Evolutionary conservation across 495 filamentous ascomycete genomes (phyloP), one percentile per base, ranked within the genome.

Genomic region (Aspergillus sclerotiicarbonarius): DNA sequence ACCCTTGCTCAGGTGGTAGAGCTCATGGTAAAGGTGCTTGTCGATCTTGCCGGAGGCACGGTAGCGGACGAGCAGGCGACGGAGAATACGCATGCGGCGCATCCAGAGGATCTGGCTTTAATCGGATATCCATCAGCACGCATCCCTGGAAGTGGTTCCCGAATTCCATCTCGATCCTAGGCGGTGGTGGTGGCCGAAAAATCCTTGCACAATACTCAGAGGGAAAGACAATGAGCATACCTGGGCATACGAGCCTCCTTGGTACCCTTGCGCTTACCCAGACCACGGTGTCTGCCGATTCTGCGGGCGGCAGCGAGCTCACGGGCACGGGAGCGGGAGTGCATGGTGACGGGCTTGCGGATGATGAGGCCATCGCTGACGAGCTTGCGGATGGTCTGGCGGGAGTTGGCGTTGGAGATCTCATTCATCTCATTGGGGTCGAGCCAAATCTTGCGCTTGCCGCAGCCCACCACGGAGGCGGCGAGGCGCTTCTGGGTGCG

Each of bases 181-280:
- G 25, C 37, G 37, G 37, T 41, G n/a, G 13, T 41, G 37, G 37
- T n/a, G 37, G 37, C 37, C 37, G 8, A 9, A 41, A 41, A 25
- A 49, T 32, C 37, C 37, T 29, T 54, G 57, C 62, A 45, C 9
- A 30, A 13, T 33, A 37, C 13, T 49, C 39, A 53, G 39, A 32
- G 41, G 54, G 13, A 30, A 52, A 41, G 37, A 41, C 37, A 50
- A 54, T 35, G 37, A 66, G 60, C 89, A 74, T 90, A 96, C 91
- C 87, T 89, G 71, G 94, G 94, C 94, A 99, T 99, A 84, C 94
- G 90, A 76, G 94, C 93, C 76, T 99, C 91, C 77, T 91, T 90
- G 75, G 94, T 98, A 96, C 94, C 94, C 92, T 98, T 98, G 78
- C 94, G 90, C 91, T 99, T 99, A 88, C 94, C 94, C 81, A 96